Evolutionary conservation across 1,139 yeast species (phyloP), one percentile per base, ranked within the genome.

Genomic region (Yamadazyma membranifaciens): DNA sequence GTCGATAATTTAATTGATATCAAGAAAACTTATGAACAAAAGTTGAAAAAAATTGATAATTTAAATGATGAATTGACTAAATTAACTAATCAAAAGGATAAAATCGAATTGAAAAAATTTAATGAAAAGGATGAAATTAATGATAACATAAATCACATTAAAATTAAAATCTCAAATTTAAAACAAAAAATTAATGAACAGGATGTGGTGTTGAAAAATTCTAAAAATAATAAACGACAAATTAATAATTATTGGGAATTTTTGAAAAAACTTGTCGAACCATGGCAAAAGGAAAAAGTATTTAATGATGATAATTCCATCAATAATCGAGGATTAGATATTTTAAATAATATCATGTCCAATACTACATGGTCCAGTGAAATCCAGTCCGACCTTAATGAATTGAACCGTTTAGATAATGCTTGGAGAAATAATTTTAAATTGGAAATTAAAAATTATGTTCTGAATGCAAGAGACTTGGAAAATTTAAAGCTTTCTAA

Each of bases 401-500:
- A 60, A 27, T 51, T 59, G 29, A 75, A 69, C 27, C 51, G 50
- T 13, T 25, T 37, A 11, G 42, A 38, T 33, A 16, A 13, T 10
- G 59, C 61, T 11, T 71, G 76, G 74, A 61, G 52, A 36, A 54
- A 54, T 6, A 52, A 61, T 9, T 69, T 61, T 45, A 56, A 60
- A 37, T 45, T 49, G 3, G 73, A 63, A 33, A 58, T 71, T 32
- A 57, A 62, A 36, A 61, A 58, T 37, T 71, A 60, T 50, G 59
- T 68, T 2, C 44, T 60, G 2, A 42, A 60, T 3, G 66, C 60
- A 38, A 65, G 69, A 36, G 47, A 61, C 12, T 42, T 65, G 15
- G 76, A 71, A 40, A 49, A 53, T 30, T 57, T 62, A n/a, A 65
- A 62, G 37, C 49, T 51, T 15, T 54, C 53, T 27, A 47, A 34